These are phyloP conservation scores for Botrytis medusae DNA, from an alignment of 2,329 filamentous ascomycete genomes.

Conservation along the genomic window DNA sequence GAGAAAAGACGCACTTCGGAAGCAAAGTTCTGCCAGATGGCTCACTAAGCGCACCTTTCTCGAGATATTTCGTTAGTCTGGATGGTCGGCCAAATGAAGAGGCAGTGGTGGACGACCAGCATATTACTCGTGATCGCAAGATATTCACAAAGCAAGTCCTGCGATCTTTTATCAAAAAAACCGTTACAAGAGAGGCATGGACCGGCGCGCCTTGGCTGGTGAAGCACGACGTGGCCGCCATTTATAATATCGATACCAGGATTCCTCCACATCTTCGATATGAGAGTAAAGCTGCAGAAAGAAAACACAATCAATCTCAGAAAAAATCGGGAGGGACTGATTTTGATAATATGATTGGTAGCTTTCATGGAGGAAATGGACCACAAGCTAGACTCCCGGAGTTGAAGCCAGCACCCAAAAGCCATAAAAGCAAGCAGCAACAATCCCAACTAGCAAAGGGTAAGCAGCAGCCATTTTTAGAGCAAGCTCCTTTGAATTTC, in stretches of 20 bases:
- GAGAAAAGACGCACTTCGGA: slow-evolving; percentile 81
- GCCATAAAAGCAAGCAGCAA: slow-evolving; percentile 61
- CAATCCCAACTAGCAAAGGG: slow-evolving; percentile 43
- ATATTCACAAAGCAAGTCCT: slow-evolving; percentile 94
- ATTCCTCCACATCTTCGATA: slow-evolving; percentile 81
- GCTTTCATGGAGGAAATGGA: slow-evolving; percentile 39
- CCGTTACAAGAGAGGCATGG: slow-evolving; percentile 88
- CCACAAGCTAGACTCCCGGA: slow-evolving; percentile 64
- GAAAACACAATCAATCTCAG: slow-evolving; percentile 69
- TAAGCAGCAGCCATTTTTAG: slow-evolving; percentile 42
- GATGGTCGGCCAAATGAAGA: slow-evolving; percentile 68
- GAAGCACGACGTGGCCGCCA: slow-evolving; percentile 77
- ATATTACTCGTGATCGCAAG: slow-evolving; percentile 84
- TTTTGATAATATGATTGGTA: slow-evolving; percentile 41
- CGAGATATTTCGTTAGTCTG: slow-evolving; percentile 78
- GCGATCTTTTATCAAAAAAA: slow-evolving; percentile 91
- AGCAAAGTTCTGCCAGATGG: slow-evolving; percentile 65
- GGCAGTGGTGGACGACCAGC: slow-evolving; percentile 74
- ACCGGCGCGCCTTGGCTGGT: slow-evolving; percentile 96
- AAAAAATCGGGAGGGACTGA: slow-evolving; percentile 47
- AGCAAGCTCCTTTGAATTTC: slow-evolving; percentile 36
- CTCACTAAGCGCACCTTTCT: slow-evolving; percentile 66
- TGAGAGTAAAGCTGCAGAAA: slow-evolving; percentile 74
- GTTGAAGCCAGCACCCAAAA: slow-evolving; percentile 71
- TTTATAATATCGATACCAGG: slow-evolving; percentile 84